phyloP scores from a whole-genome alignment of 176 grass and related monocot species.

The Ensete ventricosum region DNA sequence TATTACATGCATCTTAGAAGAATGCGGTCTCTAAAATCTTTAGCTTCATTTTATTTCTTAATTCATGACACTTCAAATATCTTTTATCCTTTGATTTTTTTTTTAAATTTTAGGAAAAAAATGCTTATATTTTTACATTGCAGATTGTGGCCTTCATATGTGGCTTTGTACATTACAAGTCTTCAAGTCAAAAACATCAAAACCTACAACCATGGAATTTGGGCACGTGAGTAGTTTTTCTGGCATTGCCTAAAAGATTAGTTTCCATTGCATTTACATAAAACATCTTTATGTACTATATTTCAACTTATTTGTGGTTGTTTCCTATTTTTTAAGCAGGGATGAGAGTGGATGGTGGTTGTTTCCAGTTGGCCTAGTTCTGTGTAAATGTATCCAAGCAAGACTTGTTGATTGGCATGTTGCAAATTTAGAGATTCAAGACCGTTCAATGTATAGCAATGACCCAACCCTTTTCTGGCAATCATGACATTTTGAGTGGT shows the following conservation, averaged over 20 bases:
- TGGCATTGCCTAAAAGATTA: too few relatives aligned
- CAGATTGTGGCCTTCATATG: conserved; percentile 90
- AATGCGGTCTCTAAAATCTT: neutral
- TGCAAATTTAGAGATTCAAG: conserved; percentile 96
- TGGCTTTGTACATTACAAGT: conserved; percentile 95
- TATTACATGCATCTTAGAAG: neutral
- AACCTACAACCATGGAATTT: conserved; percentile 83
- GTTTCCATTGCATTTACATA: too few relatives aligned
- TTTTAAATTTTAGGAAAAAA: neutral
- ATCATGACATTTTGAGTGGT: conserved; percentile 44
- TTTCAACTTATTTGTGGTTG: neutral
- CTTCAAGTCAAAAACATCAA: conserved; percentile 69
- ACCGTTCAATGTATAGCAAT: conserved; percentile 82
- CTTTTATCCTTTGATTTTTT: neutral
- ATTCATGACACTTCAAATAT: neutral
- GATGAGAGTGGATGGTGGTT: conserved; percentile 99
- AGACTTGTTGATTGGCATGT: conserved; percentile 99
- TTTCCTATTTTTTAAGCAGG: conserved; percentile 29
- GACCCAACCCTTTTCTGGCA: conserved; percentile 93
- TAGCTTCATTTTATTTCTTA: neutral
- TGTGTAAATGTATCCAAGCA: conserved; percentile 97
- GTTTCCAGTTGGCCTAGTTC: conserved; percentile 64
- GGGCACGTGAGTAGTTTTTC: conserved; percentile 63
- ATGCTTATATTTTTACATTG: neutral
- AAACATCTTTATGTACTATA: neutral